Evolutionary conservation across 1,284 basidiomycete genomes (phyloP).

Genomic region (Rhodotorula sp.): DNA sequence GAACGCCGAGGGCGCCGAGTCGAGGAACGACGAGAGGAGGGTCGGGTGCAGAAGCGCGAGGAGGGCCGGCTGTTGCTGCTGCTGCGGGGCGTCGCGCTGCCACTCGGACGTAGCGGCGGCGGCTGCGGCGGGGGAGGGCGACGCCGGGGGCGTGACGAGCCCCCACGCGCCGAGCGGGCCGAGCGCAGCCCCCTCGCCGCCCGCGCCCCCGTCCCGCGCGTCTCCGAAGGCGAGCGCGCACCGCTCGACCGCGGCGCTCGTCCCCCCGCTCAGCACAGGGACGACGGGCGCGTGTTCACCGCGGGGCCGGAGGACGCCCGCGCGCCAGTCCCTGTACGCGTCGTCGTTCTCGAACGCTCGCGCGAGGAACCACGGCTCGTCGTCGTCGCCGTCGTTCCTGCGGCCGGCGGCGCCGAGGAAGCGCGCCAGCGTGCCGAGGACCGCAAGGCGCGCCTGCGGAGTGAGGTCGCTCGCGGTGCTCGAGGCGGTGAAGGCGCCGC

Average conservation of each 20-base stretch:
- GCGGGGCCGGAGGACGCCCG: not conserved
- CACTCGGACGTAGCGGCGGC: not conserved
- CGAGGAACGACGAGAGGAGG: slow-evolving; percentile 77
- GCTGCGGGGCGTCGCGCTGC: too few relatives aligned
- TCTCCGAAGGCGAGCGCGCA: slow-evolving; percentile 18
- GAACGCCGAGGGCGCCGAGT: slow-evolving; percentile 78
- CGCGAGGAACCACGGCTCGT: slow-evolving; percentile 5
- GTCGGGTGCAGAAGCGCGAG: slow-evolving; percentile 67
- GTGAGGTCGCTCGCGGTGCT: slow-evolving; percentile 11
- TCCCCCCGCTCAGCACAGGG: not conserved
- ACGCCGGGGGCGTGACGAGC: slow-evolving; percentile 8
- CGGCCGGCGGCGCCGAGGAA: slow-evolving; percentile 56
- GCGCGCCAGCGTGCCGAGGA: slow-evolving; percentile 52
- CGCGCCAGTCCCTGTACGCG: slow-evolving; percentile 1
- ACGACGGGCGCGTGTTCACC: not conserved
- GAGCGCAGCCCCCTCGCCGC: slow-evolving; percentile 45
- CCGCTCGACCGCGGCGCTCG: slow-evolving; percentile 22
- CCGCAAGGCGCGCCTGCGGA: slow-evolving; percentile 40
- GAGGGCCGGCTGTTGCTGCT: slow-evolving; percentile 31
- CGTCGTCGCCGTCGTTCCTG: not conserved
- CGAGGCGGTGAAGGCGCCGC: not conserved
- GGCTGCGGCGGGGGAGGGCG: not conserved
- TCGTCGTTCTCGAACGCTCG: not conserved
- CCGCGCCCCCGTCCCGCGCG: not conserved
- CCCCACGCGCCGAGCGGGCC: slow-evolving; percentile 28